A percentile compares a stretch with the other conserved stretches of the same genome.
Conservation (phyloP, 1,284 basidiomycete species). For the Moesziomyces parantarcticus region DNA sequence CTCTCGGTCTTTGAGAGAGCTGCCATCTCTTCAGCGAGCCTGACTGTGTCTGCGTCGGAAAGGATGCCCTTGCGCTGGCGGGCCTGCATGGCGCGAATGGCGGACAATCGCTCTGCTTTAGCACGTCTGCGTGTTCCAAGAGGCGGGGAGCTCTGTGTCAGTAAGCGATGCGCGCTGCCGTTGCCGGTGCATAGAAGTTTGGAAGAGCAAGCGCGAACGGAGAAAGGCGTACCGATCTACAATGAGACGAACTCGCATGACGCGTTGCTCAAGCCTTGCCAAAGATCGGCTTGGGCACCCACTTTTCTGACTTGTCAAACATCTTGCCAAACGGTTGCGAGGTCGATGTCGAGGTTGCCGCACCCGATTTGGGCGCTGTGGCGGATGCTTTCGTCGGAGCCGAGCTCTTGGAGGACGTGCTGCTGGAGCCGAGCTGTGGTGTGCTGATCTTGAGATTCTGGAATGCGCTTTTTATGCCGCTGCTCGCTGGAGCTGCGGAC, state of each 20-base stretch:
- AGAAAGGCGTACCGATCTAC: slow-evolving; percentile 37
- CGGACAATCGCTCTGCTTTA: slow-evolving; percentile 50
- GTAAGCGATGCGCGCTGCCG: not conserved
- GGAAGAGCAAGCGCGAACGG: not conserved
- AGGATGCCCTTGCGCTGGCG: slow-evolving; percentile 55
- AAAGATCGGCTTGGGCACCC: slow-evolving; percentile 59
- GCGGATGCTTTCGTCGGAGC: not conserved
- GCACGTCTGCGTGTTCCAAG: slow-evolving; percentile 38
- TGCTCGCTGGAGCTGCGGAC: slow-evolving; percentile 4
- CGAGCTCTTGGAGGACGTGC: not conserved
- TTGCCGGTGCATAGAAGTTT: not conserved
- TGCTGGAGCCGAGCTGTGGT: slow-evolving; percentile 2
- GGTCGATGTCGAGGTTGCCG: slow-evolving; percentile 4
- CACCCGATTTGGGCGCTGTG: not conserved
- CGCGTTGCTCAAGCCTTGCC: slow-evolving; percentile 40
- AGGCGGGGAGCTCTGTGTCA: not conserved
- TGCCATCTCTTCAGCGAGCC: slow-evolving; percentile 60
- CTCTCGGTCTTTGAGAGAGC: slow-evolving; percentile 29
- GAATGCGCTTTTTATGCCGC: slow-evolving; percentile 35
- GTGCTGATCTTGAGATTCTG: slow-evolving; percentile 39
- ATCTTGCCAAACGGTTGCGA: slow-evolving; percentile 36
- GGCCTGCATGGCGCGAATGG: slow-evolving; percentile 53
- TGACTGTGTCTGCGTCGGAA: slow-evolving; percentile 45
- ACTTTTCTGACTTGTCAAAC: slow-evolving; percentile 60
- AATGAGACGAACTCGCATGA: slow-evolving; percentile 3